Percentiles rank a stretch among this genome's conserved stretches.
phyloP scores from a whole-genome alignment of 1,284 basidiomycete genomes.

The Schizophyllum commune region DNA sequence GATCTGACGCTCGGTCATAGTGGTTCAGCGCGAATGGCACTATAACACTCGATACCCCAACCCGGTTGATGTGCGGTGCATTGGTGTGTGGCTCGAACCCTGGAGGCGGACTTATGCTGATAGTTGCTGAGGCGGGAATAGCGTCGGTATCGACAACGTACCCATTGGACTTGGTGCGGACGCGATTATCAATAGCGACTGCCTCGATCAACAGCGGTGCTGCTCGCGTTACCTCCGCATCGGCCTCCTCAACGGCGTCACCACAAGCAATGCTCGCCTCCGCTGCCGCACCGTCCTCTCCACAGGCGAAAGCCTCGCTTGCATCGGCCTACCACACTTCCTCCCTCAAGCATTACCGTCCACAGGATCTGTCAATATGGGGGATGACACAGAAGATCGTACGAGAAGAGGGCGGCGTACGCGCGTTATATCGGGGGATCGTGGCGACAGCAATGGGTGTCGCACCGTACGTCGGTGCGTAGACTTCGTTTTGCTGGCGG shows the following conservation, averaged over 20 bases:
- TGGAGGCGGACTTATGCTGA: neutral
- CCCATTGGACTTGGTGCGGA: constrained; percentile 87
- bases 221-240: constrained; percentile 14
- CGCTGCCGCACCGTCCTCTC: constrained; percentile 13
- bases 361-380: constrained; percentile 65
- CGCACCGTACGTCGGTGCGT: constrained; percentile 84
- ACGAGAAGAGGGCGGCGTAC: constrained; percentile 83
- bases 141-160: constrained; percentile 47
- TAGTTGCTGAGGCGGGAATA: neutral
- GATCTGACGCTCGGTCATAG: constrained; percentile 27
- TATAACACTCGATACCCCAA: constrained; percentile 74
- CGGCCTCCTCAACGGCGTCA: constrained; percentile 9
- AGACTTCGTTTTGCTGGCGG: neutral
- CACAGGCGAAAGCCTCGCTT: constrained; percentile 25
- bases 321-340: constrained; percentile 51
- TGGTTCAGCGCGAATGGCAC: constrained; percentile 63
- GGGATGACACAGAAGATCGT: constrained; percentile 89
- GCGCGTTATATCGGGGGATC: constrained; percentile 83
- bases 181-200: constrained; percentile 89
- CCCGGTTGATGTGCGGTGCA: constrained; percentile 77
- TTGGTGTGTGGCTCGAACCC: constrained; percentile 63
- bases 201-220: constrained; percentile 46
- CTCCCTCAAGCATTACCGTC: constrained; percentile 25
- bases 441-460: constrained; percentile 87
- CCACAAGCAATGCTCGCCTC: constrained; percentile 9